Evolutionary conservation across 1,139 yeast species (phyloP).

Genomic region (Tardiomyces blankii): DNA sequence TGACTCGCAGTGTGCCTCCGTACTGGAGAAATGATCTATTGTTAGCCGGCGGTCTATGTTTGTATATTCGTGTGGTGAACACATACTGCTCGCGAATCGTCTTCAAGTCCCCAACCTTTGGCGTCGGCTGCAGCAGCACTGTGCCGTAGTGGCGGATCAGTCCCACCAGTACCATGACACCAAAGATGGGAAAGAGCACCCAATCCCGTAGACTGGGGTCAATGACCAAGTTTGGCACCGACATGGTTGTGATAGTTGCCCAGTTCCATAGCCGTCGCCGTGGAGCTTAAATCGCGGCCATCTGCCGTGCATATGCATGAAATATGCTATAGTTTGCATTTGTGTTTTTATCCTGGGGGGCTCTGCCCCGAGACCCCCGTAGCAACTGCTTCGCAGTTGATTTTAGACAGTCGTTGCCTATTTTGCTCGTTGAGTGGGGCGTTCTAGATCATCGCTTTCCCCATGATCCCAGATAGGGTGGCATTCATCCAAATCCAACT

Average conservation of each 20-base stretch:
- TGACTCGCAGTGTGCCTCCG: slow-evolving; percentile 41
- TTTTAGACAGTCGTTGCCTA: too few species aligned
- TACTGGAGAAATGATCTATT: slow-evolving; percentile 33
- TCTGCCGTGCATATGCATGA: too few species aligned
- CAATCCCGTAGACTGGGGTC: slow-evolving; percentile 81
- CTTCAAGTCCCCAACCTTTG: slow-evolving; percentile 42
- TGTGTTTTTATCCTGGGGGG: too few species aligned
- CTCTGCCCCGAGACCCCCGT: too few species aligned
- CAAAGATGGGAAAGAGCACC: slow-evolving; percentile 83
- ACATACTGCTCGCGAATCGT: slow-evolving; percentile 45
- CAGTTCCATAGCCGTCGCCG: too few species aligned
- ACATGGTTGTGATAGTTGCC: neutral
- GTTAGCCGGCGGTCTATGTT: slow-evolving; percentile 13
- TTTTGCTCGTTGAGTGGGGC: too few species aligned
- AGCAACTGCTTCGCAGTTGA: too few species aligned
- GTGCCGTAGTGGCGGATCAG: slow-evolving; percentile 63
- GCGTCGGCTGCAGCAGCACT: slow-evolving; percentile 44
- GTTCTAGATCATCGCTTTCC: too few species aligned
- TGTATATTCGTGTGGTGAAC: neutral
- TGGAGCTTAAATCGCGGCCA: too few species aligned
- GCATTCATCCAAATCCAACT: too few species aligned
- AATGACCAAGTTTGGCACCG: slow-evolving; percentile 38
- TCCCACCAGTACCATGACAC: slow-evolving; percentile 90
- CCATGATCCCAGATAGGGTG: too few species aligned
- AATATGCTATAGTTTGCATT: too few species aligned